Evolutionary conservation across 371 early-diverging fungal species (phyloP).

Genomic region (Cokeromyces recurvatus): DNA sequence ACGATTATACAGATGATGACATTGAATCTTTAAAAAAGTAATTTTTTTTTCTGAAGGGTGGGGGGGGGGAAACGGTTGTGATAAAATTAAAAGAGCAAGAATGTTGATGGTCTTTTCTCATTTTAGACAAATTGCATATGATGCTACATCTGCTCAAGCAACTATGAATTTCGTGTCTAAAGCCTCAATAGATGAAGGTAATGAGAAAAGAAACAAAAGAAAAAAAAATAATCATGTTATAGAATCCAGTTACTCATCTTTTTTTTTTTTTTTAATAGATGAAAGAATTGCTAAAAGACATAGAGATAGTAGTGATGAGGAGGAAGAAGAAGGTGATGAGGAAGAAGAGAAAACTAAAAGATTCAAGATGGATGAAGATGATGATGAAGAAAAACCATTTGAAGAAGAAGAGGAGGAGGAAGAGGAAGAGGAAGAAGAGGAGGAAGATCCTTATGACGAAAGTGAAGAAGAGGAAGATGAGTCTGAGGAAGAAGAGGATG

Average conservation of each 20-base stretch:
- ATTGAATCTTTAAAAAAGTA: conserved; percentile 42
- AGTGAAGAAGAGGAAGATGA: too few species aligned
- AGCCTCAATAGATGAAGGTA: conserved; percentile 6
- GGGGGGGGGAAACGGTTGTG: background rate
- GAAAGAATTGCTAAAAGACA: conserved; percentile 5
- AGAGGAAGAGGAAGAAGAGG: background rate
- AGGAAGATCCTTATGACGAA: background rate
- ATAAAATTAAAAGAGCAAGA: too few species aligned
- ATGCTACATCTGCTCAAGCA: background rate
- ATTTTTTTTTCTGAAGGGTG: conserved; percentile 8
- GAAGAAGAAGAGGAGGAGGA: conserved; percentile 1
- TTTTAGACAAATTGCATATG: too few species aligned
- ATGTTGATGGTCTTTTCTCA: too few species aligned
- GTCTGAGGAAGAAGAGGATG: too few species aligned
- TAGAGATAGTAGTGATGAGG: conserved; percentile 15
- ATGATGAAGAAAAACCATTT: background rate
- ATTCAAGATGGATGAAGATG: background rate
- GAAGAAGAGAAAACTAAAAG: background rate
- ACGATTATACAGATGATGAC: conserved; percentile 38
- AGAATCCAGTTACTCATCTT: too few species aligned
- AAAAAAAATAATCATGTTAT: too few species aligned
- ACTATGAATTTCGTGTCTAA: conserved; percentile 13
- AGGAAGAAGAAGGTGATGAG: conserved; percentile 1
- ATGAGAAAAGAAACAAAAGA: background rate
- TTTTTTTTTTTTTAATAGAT: background rate